Conservation (phyloP, 2,329 filamentous ascomycete species). For the Penicillium sp. region DNA sequence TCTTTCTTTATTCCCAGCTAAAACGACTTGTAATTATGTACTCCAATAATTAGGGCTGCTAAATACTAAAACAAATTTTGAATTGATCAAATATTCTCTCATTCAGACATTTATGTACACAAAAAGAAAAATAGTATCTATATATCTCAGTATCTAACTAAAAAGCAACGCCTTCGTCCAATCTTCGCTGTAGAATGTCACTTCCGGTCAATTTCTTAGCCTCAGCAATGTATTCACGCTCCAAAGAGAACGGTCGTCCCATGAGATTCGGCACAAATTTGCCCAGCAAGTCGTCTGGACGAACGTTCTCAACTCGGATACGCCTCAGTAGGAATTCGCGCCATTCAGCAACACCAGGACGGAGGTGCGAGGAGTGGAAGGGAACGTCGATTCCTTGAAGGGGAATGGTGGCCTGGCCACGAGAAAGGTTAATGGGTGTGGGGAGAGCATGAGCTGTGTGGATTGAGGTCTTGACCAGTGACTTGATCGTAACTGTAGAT, state of each 20-base stretch:
- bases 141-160: background rate
- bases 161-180: background rate
- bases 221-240: background rate
- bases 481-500: background rate
- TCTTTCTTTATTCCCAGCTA: too few species aligned
- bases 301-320: conserved; percentile 51
- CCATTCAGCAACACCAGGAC: conserved; percentile 71
- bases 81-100: background rate
- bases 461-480: background rate
- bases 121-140: background rate
- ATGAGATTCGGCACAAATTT: conserved; percentile 99
- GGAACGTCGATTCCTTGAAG: conserved; percentile 90
- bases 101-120: background rate
- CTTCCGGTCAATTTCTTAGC: background rate
- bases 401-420: conserved; percentile 93
- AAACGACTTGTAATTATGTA: too few species aligned
- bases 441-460: background rate
- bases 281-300: conserved; percentile 90
- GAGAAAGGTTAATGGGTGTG: conserved; percentile 76
- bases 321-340: background rate
- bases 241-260: conserved; percentile 70
- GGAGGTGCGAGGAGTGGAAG: conserved; percentile 97
- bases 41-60: too few species aligned
- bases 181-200: background rate
- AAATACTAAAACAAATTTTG: background rate